Conservation (phyloP, 768 basidiomycete species). For the Termitomyces sp. region DNA sequence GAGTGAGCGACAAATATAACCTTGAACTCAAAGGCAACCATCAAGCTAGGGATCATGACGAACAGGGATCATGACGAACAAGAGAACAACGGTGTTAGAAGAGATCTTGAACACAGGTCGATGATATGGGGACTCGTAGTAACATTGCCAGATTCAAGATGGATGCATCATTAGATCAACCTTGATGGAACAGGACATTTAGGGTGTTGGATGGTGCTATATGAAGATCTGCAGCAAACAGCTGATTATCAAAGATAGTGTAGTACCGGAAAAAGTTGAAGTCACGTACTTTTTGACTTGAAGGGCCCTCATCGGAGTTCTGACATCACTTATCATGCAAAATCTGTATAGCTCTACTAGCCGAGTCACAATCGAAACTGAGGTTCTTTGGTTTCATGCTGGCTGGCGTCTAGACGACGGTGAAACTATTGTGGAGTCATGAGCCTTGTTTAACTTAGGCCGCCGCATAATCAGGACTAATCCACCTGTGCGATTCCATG, state of each 20-base stretch:
- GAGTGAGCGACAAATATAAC: background rate
- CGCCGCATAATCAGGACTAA: too few species aligned
- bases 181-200: background rate
- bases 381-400: background rate
- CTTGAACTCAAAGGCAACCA: background rate
- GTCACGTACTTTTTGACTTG: too few species aligned
- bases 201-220: background rate
- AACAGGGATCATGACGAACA: background rate
- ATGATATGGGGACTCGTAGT: background rate
- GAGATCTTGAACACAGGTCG: background rate
- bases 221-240: background rate
- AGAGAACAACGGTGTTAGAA: background rate
- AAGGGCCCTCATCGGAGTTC: too few species aligned
- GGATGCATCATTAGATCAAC: background rate
- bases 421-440: background rate
- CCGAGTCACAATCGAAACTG: background rate
- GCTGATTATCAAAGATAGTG: too few species aligned
- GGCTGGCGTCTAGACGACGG: background rate
- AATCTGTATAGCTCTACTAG: background rate
- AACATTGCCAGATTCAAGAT: too few species aligned
- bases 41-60: background rate
- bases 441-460: too few species aligned
- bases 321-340: too few species aligned
- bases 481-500: background rate
- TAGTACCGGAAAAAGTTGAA: too few species aligned